Percentiles rank a stretch among this genome's conserved stretches.
Evolutionary conservation across 176 grass and related monocot genomes (phyloP).

Genomic region (Leersia perrieri): DNA sequence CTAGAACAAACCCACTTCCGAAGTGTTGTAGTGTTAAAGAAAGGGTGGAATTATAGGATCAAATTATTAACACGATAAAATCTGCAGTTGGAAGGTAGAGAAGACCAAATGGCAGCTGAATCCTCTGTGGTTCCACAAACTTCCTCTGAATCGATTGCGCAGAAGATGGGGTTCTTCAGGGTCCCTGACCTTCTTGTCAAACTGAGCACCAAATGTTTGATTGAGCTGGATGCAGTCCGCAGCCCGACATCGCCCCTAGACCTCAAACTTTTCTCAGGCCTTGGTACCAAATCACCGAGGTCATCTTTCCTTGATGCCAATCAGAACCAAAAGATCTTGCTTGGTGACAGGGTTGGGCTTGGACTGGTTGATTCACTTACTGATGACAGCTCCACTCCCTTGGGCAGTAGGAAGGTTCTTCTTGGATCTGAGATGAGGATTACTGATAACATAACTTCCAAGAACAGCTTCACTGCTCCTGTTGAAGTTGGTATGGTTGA

Average conservation of each 20-base stretch:
- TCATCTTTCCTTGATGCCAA: slow-evolving; percentile 36
- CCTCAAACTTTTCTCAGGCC: slow-evolving; percentile 56
- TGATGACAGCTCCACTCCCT: slow-evolving; percentile 39
- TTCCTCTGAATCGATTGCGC: slow-evolving; percentile 35
- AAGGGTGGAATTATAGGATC: neutral
- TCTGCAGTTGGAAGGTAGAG: slow-evolving; percentile 26
- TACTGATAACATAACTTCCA: slow-evolving; percentile 40
- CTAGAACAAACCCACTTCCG: neutral
- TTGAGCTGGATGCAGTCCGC: slow-evolving; percentile 53
- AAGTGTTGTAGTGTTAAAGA: neutral
- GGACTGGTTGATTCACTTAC: slow-evolving; percentile 49
- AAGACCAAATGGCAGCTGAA: slow-evolving; percentile 41
- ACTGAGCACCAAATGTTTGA: slow-evolving; percentile 54
- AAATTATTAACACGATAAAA: neutral
- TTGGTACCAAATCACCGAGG: slow-evolving; percentile 55
- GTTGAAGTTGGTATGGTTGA: slow-evolving; percentile 25
- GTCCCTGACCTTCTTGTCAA: slow-evolving; percentile 56
- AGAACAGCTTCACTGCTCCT: slow-evolving; percentile 51
- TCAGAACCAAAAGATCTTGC: slow-evolving; percentile 53
- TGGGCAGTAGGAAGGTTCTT: slow-evolving; percentile 54
- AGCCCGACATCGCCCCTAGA: slow-evolving; percentile 70
- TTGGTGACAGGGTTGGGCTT: slow-evolving; percentile 61
- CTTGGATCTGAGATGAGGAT: slow-evolving; percentile 61
- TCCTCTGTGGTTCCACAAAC: slow-evolving; percentile 14
- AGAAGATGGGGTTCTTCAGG: slow-evolving; percentile 60